Conservation (phyloP, 2,329 filamentous ascomycete genomes). For the Ambrosiella cleistominuta region DNA sequence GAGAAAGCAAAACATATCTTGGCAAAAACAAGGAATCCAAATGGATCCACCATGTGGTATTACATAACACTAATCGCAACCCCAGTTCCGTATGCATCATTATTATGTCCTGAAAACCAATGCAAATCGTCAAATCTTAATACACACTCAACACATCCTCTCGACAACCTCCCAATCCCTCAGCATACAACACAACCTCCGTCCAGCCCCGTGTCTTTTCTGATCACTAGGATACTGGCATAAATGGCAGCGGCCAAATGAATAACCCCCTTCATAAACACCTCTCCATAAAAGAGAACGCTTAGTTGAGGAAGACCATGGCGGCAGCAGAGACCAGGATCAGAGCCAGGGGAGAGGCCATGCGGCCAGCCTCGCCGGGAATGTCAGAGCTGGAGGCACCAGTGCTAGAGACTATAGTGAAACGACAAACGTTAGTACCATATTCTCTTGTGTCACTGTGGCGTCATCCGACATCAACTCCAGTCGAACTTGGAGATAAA, state of each 20-base stretch:
- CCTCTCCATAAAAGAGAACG: neutral
- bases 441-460: neutral
- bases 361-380: slow-evolving; percentile 16
- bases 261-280: neutral
- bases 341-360: slow-evolving; percentile 25
- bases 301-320: slow-evolving; percentile 27
- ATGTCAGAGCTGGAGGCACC: slow-evolving; percentile 14
- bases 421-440: neutral
- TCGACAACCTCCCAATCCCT: neutral
- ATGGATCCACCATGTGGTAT: neutral
- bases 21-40: neutral
- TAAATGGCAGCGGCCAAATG: neutral
- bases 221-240: neutral
- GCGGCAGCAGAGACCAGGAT: slow-evolving; percentile 24
- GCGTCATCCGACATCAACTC: neutral
- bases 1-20: neutral
- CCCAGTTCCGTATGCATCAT: neutral
- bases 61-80: neutral
- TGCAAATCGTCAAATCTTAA: neutral
- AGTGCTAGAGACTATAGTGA: neutral
- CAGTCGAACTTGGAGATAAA: slow-evolving; percentile 13
- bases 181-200: neutral
- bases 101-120: slow-evolving; percentile 1
- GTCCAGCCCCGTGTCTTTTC: neutral
- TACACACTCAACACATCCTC: neutral